Evolutionary conservation across 495 filamentous ascomycete species (phyloP).

Genomic region (Penicillium tannophilum): DNA sequence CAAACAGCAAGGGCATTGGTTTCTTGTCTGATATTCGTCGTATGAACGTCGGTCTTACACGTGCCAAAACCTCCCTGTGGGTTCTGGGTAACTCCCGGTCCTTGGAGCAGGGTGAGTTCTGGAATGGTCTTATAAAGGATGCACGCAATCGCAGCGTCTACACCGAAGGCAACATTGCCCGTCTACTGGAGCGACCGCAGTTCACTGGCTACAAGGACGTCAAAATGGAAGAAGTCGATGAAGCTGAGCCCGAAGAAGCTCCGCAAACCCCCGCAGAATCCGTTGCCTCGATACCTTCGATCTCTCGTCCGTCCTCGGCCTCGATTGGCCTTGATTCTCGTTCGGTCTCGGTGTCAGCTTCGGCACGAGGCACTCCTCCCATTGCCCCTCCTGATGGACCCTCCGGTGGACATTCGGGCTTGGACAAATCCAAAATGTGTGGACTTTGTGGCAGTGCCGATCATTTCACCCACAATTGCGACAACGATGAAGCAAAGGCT

Average conservation of each 20-base stretch:
- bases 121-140: conserved; percentile 81
- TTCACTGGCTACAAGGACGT: conserved; percentile 48
- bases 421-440: conserved; percentile 48
- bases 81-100: conserved; percentile 90
- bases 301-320: conserved; percentile 31
- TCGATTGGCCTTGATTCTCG: conserved; percentile 29
- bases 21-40: conserved; percentile 97
- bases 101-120: conserved; percentile 84
- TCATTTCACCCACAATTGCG: conserved; percentile 52
- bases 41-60: conserved; percentile 98
- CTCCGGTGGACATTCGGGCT: conserved; percentile 47
- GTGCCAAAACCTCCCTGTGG: conserved; percentile 94
- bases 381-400: conserved; percentile 34
- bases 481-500: conserved; percentile 46
- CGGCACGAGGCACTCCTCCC: conserved; percentile 30
- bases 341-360: conserved; percentile 28
- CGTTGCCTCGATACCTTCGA: conserved; percentile 15
- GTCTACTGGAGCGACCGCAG: conserved; percentile 52
- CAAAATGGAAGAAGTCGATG: conserved; percentile 48
- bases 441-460: conserved; percentile 49
- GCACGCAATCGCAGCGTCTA: conserved; percentile 74
- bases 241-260: conserved; percentile 5
- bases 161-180: conserved; percentile 66
- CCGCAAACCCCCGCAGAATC: conserved; percentile 14
- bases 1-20: conserved; percentile 88